These are phyloP conservation scores for Zelonia costaricensis DNA, from an alignment of 208 protist species.

Conservation along the genomic window DNA sequence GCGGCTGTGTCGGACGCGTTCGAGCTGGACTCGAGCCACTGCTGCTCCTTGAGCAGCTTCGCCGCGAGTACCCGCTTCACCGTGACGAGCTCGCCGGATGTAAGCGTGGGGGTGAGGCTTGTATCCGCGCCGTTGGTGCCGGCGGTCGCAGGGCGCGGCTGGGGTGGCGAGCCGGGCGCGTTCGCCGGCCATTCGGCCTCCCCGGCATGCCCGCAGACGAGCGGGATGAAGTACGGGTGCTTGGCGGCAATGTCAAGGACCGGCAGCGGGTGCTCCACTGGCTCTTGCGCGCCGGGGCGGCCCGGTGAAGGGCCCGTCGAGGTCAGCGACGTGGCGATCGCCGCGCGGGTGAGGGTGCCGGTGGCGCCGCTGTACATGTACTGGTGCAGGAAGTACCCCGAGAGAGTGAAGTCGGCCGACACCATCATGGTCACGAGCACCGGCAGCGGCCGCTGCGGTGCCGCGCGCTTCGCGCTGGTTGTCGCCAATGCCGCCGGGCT, in stretches of 20 bases:
- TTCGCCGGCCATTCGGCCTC: slow-evolving; percentile 10
- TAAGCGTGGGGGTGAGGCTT: slow-evolving; percentile 1
- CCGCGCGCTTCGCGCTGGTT: background rate
- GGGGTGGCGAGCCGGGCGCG: slow-evolving; percentile 11
- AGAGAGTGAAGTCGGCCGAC: slow-evolving; percentile 61
- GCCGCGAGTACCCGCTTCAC: slow-evolving; percentile 33
- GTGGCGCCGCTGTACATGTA: slow-evolving; percentile 58
- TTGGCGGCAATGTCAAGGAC: slow-evolving; percentile 59
- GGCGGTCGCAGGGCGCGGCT: background rate
- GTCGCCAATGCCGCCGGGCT: background rate
- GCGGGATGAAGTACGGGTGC: slow-evolving; percentile 63
- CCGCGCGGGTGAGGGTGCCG: slow-evolving; percentile 26
- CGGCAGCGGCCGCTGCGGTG: slow-evolving; percentile 28
- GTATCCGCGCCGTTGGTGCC: background rate
- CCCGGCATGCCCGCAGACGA: slow-evolving; percentile 35
- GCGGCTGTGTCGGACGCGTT: background rate
- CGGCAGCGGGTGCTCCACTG: slow-evolving; percentile 26
- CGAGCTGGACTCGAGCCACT: background rate
- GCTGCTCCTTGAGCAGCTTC: slow-evolving; percentile 56
- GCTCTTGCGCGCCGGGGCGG: slow-evolving; percentile 19
- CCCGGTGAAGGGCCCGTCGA: slow-evolving; percentile 15
- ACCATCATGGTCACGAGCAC: slow-evolving; percentile 60
- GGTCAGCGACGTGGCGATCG: slow-evolving; percentile 24
- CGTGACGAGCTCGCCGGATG: slow-evolving; percentile 17
- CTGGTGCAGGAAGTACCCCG: slow-evolving; percentile 67